Conservation (phyloP, 176 grass and related monocot species). For the Oryza glaberrima region DNA sequence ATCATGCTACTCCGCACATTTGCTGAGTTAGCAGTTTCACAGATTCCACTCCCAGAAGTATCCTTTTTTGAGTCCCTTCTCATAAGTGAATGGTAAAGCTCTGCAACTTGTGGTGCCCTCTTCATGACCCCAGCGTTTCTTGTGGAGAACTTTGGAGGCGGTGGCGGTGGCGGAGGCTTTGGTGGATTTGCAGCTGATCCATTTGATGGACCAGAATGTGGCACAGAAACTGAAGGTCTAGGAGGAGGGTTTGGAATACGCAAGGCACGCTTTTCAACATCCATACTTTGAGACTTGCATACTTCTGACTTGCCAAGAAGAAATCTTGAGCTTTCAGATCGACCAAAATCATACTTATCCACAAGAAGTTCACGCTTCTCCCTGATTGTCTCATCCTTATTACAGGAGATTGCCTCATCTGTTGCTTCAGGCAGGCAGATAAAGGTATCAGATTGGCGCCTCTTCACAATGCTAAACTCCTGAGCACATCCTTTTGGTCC, state of each 20-base stretch:
- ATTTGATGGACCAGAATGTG: constrained; percentile 57
- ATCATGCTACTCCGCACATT: constrained; percentile 97
- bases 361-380: constrained; percentile 59
- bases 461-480: constrained; percentile 65
- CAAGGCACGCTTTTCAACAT: constrained; percentile 79
- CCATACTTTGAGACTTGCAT: constrained; percentile 61
- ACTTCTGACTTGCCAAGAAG: constrained; percentile 63
- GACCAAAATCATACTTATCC: constrained; percentile 66
- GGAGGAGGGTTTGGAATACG: constrained; percentile 95
- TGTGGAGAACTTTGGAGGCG: constrained; percentile 73
- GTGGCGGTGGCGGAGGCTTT: constrained; percentile 72
- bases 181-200: constrained; percentile 54
- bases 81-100: constrained; percentile 99
- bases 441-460: constrained; percentile 97
- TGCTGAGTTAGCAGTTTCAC: constrained; percentile 69
- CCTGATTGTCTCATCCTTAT: constrained; percentile 47
- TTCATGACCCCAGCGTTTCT: constrained; percentile 81
- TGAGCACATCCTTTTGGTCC: constrained; percentile 66
- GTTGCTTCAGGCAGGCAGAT: constrained; percentile 60
- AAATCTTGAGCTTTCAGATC: constrained; percentile 76
- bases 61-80: constrained; percentile 94
- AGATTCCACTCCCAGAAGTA: constrained; percentile 70
- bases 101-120: constrained; percentile 94
- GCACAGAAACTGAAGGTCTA: constrained; percentile 73
- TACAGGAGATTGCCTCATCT: constrained; percentile 53